Evolutionary conservation across 306 rosid genomes (phyloP).

Genomic region (Pterocarpus santalinus): DNA sequence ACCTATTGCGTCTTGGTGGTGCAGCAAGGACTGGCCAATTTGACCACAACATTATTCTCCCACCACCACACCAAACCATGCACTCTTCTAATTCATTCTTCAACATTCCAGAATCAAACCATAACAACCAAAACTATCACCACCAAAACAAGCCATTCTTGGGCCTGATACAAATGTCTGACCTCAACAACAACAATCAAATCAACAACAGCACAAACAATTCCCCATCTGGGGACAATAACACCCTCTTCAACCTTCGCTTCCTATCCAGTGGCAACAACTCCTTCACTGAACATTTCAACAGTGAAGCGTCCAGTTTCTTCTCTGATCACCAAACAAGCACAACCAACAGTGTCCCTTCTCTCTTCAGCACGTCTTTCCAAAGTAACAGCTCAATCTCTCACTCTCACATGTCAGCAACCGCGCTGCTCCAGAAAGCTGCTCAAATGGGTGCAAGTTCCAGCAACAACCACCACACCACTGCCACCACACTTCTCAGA

Average conservation of each 20-base stretch:
- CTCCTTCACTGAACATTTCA: slow-evolving; percentile 53
- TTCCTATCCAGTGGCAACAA: slow-evolving; percentile 55
- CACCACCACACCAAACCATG: slow-evolving; percentile 7
- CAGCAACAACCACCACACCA: slow-evolving; percentile 40
- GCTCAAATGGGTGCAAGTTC: slow-evolving; percentile 82
- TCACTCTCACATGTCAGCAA: slow-evolving; percentile 74
- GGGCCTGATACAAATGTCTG: slow-evolving; percentile 63
- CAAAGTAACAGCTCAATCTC: slow-evolving; percentile 29
- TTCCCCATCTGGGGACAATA: slow-evolving; percentile 36
- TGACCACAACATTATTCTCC: slow-evolving; percentile 54
- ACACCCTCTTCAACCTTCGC: slow-evolving; percentile 51
- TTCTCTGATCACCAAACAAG: slow-evolving; percentile 21
- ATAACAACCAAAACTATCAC: no score
- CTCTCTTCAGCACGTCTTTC: slow-evolving; percentile 60
- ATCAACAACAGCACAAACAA: slow-evolving; percentile 5
- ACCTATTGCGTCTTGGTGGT: slow-evolving; percentile 60
- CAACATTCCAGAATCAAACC: no score
- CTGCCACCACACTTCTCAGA: slow-evolving; percentile 61
- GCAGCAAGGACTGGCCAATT: slow-evolving; percentile 48
- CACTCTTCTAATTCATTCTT: no score
- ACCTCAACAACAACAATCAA: slow-evolving; percentile 29
- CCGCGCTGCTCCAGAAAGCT: slow-evolving; percentile 85
- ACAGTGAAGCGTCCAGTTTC: no score
- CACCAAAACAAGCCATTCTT: slow-evolving; percentile 49
- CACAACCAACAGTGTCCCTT: slow-evolving; percentile 45